A percentile compares a stretch with the other conserved stretches of the same genome.
Conservation (phyloP, 768 basidiomycete species). For the Tephrocybe sp. region DNA sequence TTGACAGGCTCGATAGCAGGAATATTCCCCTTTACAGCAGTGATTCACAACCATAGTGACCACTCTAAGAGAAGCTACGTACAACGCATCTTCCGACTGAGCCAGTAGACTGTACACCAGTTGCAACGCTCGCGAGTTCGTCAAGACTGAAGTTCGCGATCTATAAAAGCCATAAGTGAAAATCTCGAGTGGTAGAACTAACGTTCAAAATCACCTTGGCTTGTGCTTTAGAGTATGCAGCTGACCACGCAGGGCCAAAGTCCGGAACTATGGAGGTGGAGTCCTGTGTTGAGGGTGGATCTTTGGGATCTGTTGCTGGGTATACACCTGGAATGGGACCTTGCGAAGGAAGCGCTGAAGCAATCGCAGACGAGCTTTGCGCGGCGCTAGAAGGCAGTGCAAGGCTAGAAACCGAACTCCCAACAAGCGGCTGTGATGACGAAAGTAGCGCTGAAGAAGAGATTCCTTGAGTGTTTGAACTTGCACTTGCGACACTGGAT, state of each 20-base stretch:
- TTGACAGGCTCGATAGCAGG: slow-evolving; percentile 27
- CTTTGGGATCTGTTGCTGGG: slow-evolving; percentile 38
- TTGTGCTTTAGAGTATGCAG: slow-evolving; percentile 42
- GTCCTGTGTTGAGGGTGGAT: slow-evolving; percentile 39
- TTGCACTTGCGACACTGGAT: background rate
- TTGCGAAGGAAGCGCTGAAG: slow-evolving; percentile 37
- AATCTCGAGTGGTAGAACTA: too few relatives aligned
- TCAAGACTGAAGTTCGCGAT: slow-evolving; percentile 37
- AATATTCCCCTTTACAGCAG: slow-evolving; percentile 35
- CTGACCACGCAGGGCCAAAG: slow-evolving; percentile 33
- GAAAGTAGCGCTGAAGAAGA: background rate
- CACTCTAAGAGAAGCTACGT: background rate
- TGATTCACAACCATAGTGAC: background rate
- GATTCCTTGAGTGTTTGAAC: background rate
- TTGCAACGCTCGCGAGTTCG: slow-evolving; percentile 45
- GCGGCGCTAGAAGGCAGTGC: background rate
- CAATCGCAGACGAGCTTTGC: slow-evolving; percentile 28
- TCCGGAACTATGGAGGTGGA: slow-evolving; percentile 14
- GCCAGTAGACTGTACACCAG: slow-evolving; percentile 41
- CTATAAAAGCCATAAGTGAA: slow-evolving; percentile 15
- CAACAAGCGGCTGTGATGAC: background rate
- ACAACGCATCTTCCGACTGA: slow-evolving; percentile 45
- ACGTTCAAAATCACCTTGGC: slow-evolving; percentile 25
- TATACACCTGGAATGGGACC: slow-evolving; percentile 43
- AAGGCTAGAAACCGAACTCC: background rate